Conservation (phyloP, 2,329 filamentous ascomycete species). For the Fusarium torreyae region DNA sequence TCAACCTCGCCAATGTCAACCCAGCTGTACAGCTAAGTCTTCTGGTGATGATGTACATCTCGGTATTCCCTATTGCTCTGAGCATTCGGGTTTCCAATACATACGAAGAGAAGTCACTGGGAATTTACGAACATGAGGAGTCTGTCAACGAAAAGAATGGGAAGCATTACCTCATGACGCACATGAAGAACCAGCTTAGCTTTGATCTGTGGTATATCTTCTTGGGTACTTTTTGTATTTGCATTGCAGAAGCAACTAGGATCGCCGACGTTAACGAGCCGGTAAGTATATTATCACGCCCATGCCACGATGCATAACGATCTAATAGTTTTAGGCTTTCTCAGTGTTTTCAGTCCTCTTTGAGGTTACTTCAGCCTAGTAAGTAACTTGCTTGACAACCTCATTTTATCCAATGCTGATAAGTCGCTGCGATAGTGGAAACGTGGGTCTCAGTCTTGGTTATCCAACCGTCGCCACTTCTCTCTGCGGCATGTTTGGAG, state of each 20-base stretch:
- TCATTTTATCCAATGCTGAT: constrained; percentile 8
- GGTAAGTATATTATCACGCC: constrained; percentile 18
- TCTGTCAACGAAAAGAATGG: constrained; percentile 47
- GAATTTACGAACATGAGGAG: constrained; percentile 63
- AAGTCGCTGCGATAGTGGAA: constrained; percentile 42
- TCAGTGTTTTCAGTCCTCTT: constrained; percentile 52
- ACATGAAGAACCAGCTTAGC: constrained; percentile 56
- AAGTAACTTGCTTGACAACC: constrained; percentile 14
- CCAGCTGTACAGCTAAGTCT: constrained; percentile 71
- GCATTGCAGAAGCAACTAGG: constrained; percentile 45
- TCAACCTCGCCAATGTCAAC: constrained; percentile 64
- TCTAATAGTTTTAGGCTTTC: constrained; percentile 37
- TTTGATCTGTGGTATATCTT: constrained; percentile 61
- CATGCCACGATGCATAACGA: not conserved
- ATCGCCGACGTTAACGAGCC: constrained; percentile 44
- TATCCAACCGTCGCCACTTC: constrained; percentile 50
- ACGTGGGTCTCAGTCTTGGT: constrained; percentile 54
- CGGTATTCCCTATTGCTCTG: constrained; percentile 72
- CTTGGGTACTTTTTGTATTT: constrained; percentile 55
- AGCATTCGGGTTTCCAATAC: constrained; percentile 72
- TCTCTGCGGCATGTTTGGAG: constrained; percentile 49
- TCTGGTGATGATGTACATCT: constrained; percentile 77
- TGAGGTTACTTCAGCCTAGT: constrained; percentile 54
- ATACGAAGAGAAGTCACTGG: constrained; percentile 73
- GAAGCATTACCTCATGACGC: constrained; percentile 50